Percentiles rank a stretch among this genome's conserved stretches.
These are phyloP conservation scores for Chenopodium quinoa DNA, from an alignment of 148 eudicot genomes.

Conservation along the genomic window DNA sequence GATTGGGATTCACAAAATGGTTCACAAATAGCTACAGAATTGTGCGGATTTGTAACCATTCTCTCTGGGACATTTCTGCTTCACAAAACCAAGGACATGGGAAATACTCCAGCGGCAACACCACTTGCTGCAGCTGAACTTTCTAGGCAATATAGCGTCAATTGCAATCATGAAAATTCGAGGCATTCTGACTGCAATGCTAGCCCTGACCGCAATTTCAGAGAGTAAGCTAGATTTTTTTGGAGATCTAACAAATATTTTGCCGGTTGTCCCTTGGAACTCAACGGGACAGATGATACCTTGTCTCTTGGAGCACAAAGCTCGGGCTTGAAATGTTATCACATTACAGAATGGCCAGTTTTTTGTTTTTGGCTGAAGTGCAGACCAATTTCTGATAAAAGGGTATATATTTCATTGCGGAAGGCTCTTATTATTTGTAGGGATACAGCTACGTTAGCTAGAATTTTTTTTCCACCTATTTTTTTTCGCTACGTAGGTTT, in stretches of 20 bases:
- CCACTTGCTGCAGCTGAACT: slow-evolving; percentile 28
- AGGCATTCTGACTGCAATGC: slow-evolving; percentile 1
- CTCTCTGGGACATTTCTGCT: slow-evolving; percentile 78
- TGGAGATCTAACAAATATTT: slow-evolving; percentile 13
- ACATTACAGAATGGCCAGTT: slow-evolving; percentile 8
- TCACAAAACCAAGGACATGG: slow-evolving; percentile 82
- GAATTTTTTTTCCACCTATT: slow-evolving; percentile 5
- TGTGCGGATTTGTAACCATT: slow-evolving; percentile 72
- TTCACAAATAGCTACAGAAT: slow-evolving; percentile 58
- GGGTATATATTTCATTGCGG: slow-evolving; percentile 19
- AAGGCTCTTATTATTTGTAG: slow-evolving; percentile 32
- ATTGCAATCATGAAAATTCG: background rate
- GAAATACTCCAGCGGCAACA: slow-evolving; percentile 32
- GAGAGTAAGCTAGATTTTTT: slow-evolving; percentile 10
- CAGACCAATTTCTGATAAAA: slow-evolving; percentile 16
- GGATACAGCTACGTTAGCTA: slow-evolving; percentile 22
- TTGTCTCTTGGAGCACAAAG: slow-evolving; percentile 15
- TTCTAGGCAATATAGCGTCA: slow-evolving; percentile 19
- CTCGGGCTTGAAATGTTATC: slow-evolving; percentile 17
- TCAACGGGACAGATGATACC: slow-evolving; percentile 5
- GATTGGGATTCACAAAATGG: slow-evolving; percentile 72
- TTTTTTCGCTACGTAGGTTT: slow-evolving; percentile 6
- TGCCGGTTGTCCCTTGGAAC: background rate
- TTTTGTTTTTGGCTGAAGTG: slow-evolving; percentile 23
- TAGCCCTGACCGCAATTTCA: slow-evolving; percentile 24